Conservation (phyloP, 495 filamentous ascomycete species). For the Penicillium samsonianum region DNA sequence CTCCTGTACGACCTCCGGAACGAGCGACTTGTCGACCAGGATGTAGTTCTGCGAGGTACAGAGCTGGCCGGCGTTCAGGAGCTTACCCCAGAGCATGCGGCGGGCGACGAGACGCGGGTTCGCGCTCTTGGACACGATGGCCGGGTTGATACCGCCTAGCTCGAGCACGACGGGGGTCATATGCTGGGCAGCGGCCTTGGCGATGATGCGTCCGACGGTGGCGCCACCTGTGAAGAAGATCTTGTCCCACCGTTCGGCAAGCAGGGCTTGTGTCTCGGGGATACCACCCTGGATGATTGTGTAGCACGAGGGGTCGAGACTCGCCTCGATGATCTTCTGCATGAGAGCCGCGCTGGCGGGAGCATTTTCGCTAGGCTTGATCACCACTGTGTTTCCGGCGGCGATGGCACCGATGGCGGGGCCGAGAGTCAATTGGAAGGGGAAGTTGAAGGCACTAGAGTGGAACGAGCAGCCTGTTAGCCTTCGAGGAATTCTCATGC, state of each 20-base stretch:
- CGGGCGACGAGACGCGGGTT: slow-evolving; percentile 80
- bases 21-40: slow-evolving; percentile 72
- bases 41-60: slow-evolving; percentile 90
- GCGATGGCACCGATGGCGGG: slow-evolving; percentile 88
- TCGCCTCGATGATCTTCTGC: slow-evolving; percentile 70
- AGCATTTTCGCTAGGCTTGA: slow-evolving; percentile 88
- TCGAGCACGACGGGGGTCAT: slow-evolving; percentile 88
- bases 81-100: slow-evolving; percentile 85
- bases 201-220: slow-evolving; percentile 79
- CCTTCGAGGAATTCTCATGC: neutral
- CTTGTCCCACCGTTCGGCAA: slow-evolving; percentile 94
- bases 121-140: slow-evolving; percentile 80
- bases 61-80: slow-evolving; percentile 80
- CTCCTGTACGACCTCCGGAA: slow-evolving; percentile 70
- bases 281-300: slow-evolving; percentile 77
- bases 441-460: slow-evolving; percentile 81
- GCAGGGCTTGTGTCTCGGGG: slow-evolving; percentile 74
- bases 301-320: slow-evolving; percentile 77
- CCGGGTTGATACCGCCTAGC: slow-evolving; percentile 88
- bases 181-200: slow-evolving; percentile 88
- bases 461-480: slow-evolving; percentile 15
- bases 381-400: slow-evolving; percentile 82
- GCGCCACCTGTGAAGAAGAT: slow-evolving; percentile 91
- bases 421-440: slow-evolving; percentile 73
- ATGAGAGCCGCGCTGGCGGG: slow-evolving; percentile 73